These are phyloP conservation scores for Berkeleyomyces rouxiae DNA, from an alignment of 2,329 filamentous ascomycete genomes.

Conservation along the genomic window DNA sequence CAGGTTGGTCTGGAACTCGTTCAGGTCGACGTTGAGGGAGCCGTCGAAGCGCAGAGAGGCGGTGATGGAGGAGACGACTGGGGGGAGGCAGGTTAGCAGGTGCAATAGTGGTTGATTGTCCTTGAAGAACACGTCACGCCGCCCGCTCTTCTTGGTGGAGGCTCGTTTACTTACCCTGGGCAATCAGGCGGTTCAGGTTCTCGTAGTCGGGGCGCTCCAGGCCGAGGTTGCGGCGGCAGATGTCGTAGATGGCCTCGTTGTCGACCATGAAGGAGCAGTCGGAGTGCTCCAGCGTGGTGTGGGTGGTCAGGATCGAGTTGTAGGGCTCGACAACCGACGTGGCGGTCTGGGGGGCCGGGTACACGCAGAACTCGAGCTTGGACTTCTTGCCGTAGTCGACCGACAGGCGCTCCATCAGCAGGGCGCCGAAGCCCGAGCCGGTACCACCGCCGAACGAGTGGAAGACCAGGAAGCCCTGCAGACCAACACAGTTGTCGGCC, in stretches of 20 bases:
- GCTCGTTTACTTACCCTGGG: constrained; percentile 41
- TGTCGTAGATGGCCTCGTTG: constrained; percentile 61
- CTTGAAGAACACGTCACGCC: too few species aligned
- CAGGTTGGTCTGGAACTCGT: constrained; percentile 65
- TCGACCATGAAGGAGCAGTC: constrained; percentile 65
- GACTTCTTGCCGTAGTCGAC: constrained; percentile 62
- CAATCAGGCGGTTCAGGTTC: constrained; percentile 57
- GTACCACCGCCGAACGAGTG: constrained; percentile 61
- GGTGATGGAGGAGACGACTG: constrained; percentile 58
- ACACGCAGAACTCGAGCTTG: constrained; percentile 60
- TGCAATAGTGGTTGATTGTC: too few species aligned
- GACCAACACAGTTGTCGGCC: constrained; percentile 55
- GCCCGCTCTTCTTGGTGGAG: too few species aligned
- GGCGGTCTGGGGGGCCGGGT: constrained; percentile 52
- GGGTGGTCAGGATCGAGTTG: constrained; percentile 56
- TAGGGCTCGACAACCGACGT: constrained; percentile 59
- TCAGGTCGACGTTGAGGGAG: constrained; percentile 56
- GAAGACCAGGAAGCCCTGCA: constrained; percentile 60
- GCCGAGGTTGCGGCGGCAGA: constrained; percentile 55
- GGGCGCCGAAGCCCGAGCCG: constrained; percentile 55
- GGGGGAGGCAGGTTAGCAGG: constrained; percentile 17
- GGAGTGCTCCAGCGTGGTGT: constrained; percentile 63
- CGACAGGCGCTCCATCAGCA: constrained; percentile 55
- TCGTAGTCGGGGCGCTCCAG: constrained; percentile 53
- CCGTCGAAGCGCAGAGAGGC: constrained; percentile 57